These are phyloP conservation scores for Themeda triandra DNA, from an alignment of 176 grass and related monocot species.

Conservation along the genomic window DNA sequence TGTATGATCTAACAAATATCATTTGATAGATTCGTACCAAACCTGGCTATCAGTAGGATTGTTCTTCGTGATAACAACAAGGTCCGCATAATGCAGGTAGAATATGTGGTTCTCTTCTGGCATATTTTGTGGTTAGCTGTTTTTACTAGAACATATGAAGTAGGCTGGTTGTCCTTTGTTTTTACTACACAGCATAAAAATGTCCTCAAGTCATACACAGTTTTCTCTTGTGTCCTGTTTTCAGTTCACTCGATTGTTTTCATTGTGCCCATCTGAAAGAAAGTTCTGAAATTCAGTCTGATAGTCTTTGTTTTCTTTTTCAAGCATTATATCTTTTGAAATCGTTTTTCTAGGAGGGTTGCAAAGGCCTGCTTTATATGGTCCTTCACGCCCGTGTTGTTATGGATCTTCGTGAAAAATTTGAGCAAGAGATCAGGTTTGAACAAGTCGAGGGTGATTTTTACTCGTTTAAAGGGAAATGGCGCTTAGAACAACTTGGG, in stretches of 20 bases:
- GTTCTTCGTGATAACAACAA: constrained; percentile 93
- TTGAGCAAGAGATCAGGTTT: constrained; percentile 79
- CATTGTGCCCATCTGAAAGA: neutral
- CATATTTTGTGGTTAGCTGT: neutral
- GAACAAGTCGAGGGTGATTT: constrained; percentile 98
- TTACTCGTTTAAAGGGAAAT: constrained; percentile 83
- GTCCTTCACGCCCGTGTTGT: constrained; percentile 93
- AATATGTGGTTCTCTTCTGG: neutral
- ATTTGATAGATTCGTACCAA: constrained; percentile 82
- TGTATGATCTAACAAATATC: constrained; percentile 34
- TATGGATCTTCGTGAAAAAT: constrained; percentile 84
- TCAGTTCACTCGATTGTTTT: neutral
- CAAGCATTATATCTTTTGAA: constrained; percentile 1
- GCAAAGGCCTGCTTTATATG: constrained; percentile 95
- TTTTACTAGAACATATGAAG: neutral
- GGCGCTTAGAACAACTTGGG: constrained; percentile 84
- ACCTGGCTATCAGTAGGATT: constrained; percentile 94
- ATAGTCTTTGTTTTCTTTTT: neutral
- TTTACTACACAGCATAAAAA: neutral
- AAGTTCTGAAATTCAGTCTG: neutral
- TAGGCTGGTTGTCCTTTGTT: neutral
- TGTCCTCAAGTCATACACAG: neutral
- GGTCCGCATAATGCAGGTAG: constrained; percentile 96
- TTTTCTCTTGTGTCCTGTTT: neutral
- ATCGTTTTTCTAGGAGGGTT: constrained; percentile 68